Evolutionary conservation across 805 yeast species (phyloP), one percentile per base, ranked within the genome.

Genomic region (Schizosaccharomyces octosporus): DNA sequence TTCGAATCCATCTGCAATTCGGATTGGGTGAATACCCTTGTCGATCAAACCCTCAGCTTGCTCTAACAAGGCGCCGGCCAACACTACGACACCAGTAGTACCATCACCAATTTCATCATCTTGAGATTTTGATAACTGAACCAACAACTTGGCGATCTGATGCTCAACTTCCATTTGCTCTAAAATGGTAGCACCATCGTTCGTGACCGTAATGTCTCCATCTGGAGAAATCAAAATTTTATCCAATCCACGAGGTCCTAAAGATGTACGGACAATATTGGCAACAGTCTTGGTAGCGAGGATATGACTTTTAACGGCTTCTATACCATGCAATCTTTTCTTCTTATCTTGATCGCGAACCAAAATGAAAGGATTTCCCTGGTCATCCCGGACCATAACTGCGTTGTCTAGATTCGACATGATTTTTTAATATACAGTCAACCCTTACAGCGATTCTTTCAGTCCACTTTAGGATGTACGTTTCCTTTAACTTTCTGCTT

Each of bases 51-150:
- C 97, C 62, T 85, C 73, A 2, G 98, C 97, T 74, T 93, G 95
- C 71, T 90, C 97, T 63, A 93, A 77, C 65, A 93, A 76, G 2
- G 97, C 95, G 66, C 95, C 85, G 0, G 98, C 97, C 61, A 93
- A 76, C 1, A 93, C 97, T 61, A 93, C 97, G 36, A 93, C 99
- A 70, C 97, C 97, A 4, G 99, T 93, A 36, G 99, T 93, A 69
- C 98, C 98, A 72, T 90, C 98, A 62, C 98, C 98, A 70, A 90
- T 87, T 74, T 90, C 97, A 71, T 93, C 96, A 72, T 90, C 98
- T 76, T 90, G 98, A 32, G 95, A 86, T 71, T 81, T 85, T 39
- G 96, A 67, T 65, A 93, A 78, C 73, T 94, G 95, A 21, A 93
- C 99, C 69, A 93, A 76, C 64, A 93, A 77, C 73, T 93, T 93